A percentile compares a stretch with the other conserved stretches of the same genome.
Conservation (phyloP, 441 rosid species). For the Corymbia calophylla region DNA sequence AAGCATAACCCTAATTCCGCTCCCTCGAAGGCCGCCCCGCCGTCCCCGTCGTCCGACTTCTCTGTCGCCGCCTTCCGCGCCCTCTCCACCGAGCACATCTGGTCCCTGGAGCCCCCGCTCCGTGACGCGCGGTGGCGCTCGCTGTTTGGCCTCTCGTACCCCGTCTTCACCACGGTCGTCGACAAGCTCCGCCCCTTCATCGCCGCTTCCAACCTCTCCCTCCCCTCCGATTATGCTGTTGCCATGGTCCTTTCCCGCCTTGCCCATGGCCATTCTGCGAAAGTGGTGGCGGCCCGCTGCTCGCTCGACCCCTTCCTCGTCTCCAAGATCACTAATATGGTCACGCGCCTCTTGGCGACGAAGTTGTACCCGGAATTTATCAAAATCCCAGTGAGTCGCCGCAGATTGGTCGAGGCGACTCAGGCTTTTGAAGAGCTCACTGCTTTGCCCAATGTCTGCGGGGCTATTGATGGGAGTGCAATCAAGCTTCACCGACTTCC, state of each 20-base stretch:
- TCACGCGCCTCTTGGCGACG: conserved; percentile 83
- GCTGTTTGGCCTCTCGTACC: conserved; percentile 76
- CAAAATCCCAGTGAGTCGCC: conserved; percentile 77
- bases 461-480: conserved; percentile 82
- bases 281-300: conserved; percentile 62
- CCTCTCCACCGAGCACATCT: conserved; percentile 80
- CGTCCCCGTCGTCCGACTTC: conserved; percentile 35
- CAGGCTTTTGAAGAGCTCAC: conserved; percentile 87
- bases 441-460: conserved; percentile 82
- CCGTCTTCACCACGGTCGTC: conserved; percentile 82
- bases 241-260: conserved; percentile 94
- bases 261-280: conserved; percentile 69
- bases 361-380: conserved; percentile 86
- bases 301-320: conserved; percentile 85
- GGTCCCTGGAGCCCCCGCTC: conserved; percentile 65
- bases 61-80: conserved; percentile 84
- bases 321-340: conserved; percentile 94
- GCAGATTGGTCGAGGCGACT: conserved; percentile 74
- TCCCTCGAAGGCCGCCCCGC: conserved; percentile 20
- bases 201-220: conserved; percentile 78
- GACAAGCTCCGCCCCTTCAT: conserved; percentile 88
- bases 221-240: conserved; percentile 90
- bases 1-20: conserved; percentile 14
- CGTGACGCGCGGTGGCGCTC: conserved; percentile 92
- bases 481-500: conserved; percentile 45